phyloP scores from a whole-genome alignment of 2,329 filamentous ascomycete species.

The Penicillium corylophilum region DNA sequence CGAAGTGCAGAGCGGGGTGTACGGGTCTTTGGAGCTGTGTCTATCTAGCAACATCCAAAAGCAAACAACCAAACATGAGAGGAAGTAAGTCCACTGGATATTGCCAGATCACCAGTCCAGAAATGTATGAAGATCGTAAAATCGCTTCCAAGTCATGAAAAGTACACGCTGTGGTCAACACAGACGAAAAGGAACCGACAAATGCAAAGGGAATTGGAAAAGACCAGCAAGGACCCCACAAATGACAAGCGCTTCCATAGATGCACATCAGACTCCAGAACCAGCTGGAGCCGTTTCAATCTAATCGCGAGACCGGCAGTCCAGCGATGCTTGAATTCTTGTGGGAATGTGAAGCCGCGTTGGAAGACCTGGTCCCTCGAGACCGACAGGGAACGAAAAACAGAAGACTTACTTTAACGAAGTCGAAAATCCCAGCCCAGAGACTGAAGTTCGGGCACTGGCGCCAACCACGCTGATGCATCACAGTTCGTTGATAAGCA shows the following conservation, averaged over 20 bases:
- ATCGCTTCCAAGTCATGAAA: conserved; percentile 5
- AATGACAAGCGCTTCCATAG: not conserved
- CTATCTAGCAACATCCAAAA: not conserved
- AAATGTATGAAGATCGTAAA: conserved; percentile 3
- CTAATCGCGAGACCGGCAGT: conserved; percentile 35
- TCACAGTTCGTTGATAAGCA: conserved; percentile 91
- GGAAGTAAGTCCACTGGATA: not conserved
- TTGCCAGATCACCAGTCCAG: not conserved
- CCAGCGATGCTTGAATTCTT: conserved; percentile 22
- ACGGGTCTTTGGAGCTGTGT: conserved; percentile 3
- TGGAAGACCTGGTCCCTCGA: conserved; percentile 26
- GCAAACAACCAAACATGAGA: not conserved
- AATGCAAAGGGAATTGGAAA: conserved; percentile 2
- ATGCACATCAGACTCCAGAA: conserved; percentile 16
- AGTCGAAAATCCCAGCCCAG: conserved; percentile 84
- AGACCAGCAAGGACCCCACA: not conserved
- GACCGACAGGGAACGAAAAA: conserved; percentile 39
- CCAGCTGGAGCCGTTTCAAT: conserved; percentile 34
- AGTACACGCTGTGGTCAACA: conserved; percentile 14
- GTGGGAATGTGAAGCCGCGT: conserved; percentile 19
- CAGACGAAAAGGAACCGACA: not conserved
- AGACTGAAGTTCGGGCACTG: conserved; percentile 92
- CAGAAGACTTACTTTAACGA: conserved; percentile 68
- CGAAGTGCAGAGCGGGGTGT: not conserved
- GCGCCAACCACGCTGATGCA: conserved; percentile 91